A percentile compares a stretch with the other conserved stretches of the same genome.
Evolutionary conservation across 2,329 filamentous ascomycete species (phyloP).

Genomic region (Didymella pinodella): DNA sequence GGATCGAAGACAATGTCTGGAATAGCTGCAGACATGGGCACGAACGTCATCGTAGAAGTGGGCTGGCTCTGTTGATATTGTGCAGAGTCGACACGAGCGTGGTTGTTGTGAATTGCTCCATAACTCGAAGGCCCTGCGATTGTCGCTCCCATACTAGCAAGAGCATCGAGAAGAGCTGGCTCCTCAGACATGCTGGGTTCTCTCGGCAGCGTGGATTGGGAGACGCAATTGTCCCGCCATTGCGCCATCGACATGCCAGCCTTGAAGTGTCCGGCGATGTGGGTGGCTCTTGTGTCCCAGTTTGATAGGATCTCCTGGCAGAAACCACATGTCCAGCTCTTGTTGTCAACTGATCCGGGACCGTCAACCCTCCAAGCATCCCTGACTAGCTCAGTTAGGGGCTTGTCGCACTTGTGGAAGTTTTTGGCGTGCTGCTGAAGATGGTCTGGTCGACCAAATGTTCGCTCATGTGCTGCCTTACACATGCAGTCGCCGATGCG

Average conservation of each 20-base stretch:
- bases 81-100: neutral
- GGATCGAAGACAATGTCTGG: neutral
- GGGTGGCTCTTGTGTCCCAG: constrained; percentile 44
- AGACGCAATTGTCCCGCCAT: constrained; percentile 26
- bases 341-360: constrained; percentile 19
- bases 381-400: constrained; percentile 34
- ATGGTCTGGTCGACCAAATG: constrained; percentile 45
- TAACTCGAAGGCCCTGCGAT: constrained; percentile 7
- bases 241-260: constrained; percentile 41
- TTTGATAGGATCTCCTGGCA: constrained; percentile 34
- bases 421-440: constrained; percentile 47
- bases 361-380: constrained; percentile 41
- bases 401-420: constrained; percentile 36
- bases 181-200: neutral
- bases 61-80: neutral
- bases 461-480: constrained; percentile 39
- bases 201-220: neutral
- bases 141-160: constrained; percentile 6
- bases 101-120: neutral
- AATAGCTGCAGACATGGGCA: neutral
- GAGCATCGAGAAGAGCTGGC: neutral
- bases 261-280: constrained; percentile 47
- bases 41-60: neutral
- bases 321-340: constrained; percentile 45
- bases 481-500: constrained; percentile 44